Evolutionary conservation across 192 early-diverging fungal species (phyloP).

Genomic region (Phlyctochytrium bullatum): DNA sequence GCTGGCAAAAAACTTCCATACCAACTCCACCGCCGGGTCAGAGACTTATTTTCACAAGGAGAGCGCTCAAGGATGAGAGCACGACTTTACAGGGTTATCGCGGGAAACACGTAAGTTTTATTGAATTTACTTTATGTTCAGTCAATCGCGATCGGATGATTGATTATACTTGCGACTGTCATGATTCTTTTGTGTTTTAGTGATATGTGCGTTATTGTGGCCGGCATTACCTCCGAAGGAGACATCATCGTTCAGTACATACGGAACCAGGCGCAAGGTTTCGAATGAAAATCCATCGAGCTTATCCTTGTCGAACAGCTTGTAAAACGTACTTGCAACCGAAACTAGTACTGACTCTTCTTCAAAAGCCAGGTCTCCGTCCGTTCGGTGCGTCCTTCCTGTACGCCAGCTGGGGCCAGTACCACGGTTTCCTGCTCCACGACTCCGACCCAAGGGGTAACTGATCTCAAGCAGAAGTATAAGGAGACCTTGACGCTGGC

Average conservation of each 20-base stretch:
- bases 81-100: too few species aligned
- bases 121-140: too few species aligned
- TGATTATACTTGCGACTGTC: too few species aligned
- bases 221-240: slow-evolving; percentile 94
- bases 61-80: too few species aligned
- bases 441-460: slow-evolving; percentile 99
- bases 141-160: too few species aligned
- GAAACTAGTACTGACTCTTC: slow-evolving; percentile 42
- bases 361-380: slow-evolving; percentile 64
- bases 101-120: too few species aligned
- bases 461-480: slow-evolving; percentile 96
- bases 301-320: slow-evolving; percentile 93
- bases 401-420: slow-evolving; percentile 90
- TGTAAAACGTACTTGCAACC: slow-evolving; percentile 98
- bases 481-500: slow-evolving; percentile 83
- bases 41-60: too few species aligned
- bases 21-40: too few species aligned
- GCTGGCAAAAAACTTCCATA: too few species aligned
- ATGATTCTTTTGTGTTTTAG: slow-evolving; percentile 41
- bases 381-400: slow-evolving; percentile 99
- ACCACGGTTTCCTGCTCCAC: slow-evolving; percentile 94
- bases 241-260: slow-evolving; percentile 93
- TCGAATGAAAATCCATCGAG: slow-evolving; percentile 83
- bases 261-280: slow-evolving; percentile 82
- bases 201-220: slow-evolving; percentile 89